phyloP scores from a whole-genome alignment of 2,329 filamentous ascomycete species.

The Exophiala spinifera region DNA sequence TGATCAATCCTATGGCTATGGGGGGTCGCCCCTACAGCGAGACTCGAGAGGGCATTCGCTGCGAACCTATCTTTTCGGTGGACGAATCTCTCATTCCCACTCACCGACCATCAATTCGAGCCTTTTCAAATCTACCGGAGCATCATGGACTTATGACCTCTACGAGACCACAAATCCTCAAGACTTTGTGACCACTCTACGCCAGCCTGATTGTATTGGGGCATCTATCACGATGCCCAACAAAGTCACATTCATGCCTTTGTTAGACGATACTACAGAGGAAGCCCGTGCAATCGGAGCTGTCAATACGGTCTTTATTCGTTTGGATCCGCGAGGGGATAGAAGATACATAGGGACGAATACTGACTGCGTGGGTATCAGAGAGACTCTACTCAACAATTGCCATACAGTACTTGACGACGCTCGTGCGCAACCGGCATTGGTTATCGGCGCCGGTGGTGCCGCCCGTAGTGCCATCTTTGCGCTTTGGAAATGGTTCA shows the following conservation, averaged over 20 bases:
- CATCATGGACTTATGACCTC: conserved; percentile 8
- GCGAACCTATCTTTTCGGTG: conserved; percentile 4
- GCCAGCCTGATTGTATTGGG: conserved; percentile 34
- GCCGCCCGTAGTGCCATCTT: conserved; percentile 77
- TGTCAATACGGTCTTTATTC: conserved; percentile 43
- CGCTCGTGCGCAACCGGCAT: conserved; percentile 45
- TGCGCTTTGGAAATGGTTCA: conserved; percentile 53
- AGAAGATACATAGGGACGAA: conserved; percentile 44
- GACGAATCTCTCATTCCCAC: conserved; percentile 4
- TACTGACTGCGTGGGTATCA: conserved; percentile 42
- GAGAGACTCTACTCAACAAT: conserved; percentile 39
- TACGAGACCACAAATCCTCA: conserved; percentile 9
- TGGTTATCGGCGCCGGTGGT: conserved; percentile 59
- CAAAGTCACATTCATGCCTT: conserved; percentile 39
- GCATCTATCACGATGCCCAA: conserved; percentile 42
- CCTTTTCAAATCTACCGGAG: neutral
- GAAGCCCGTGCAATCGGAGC: conserved; percentile 43
- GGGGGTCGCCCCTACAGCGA: conserved; percentile 2
- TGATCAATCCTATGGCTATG: conserved; percentile 4
- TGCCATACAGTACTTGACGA: conserved; percentile 50
- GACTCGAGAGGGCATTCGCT: neutral
- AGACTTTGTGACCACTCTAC: neutral
- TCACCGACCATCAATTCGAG: conserved; percentile 6
- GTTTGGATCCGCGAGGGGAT: conserved; percentile 35
- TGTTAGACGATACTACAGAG: conserved; percentile 38